Evolutionary conservation across 495 filamentous ascomycete genomes (phyloP).

Genomic region (Viridothelium virens): DNA sequence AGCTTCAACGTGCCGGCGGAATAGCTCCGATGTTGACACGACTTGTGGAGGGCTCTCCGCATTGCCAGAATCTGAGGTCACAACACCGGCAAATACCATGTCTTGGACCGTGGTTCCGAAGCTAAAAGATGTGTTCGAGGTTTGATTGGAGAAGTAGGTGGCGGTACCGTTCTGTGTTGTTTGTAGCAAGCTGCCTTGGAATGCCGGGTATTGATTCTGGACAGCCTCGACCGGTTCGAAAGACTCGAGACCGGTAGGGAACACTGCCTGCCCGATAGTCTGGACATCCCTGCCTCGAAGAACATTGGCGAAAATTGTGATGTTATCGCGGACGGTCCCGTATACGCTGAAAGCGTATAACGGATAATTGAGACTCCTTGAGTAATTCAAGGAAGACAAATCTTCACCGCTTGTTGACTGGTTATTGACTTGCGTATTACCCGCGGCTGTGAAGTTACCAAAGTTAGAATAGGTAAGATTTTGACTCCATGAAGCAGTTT

Average conservation of each 20-base stretch:
- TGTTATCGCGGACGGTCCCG: constrained; percentile 38
- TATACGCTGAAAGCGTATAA: constrained; percentile 51
- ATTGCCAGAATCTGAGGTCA: constrained; percentile 28
- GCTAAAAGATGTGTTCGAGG: constrained; percentile 40
- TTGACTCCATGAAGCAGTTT: constrained; percentile 54
- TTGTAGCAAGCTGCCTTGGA: constrained; percentile 40
- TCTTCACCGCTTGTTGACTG: constrained; percentile 56
- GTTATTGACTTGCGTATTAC: constrained; percentile 54
- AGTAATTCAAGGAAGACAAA: constrained; percentile 39
- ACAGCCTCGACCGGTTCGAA: constrained; percentile 19
- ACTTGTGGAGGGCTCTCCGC: constrained; percentile 15
- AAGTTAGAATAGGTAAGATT: constrained; percentile 43
- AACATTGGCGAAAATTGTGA: constrained; percentile 53
- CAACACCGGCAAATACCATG: constrained; percentile 40
- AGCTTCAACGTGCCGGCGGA: constrained; percentile 45
- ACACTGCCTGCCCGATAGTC: constrained; percentile 51
- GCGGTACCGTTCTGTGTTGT: constrained; percentile 53
- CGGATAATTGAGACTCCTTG: constrained; percentile 54
- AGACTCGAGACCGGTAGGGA: constrained; percentile 49
- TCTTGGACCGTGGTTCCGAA: constrained; percentile 49
- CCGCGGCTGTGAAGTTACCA: constrained; percentile 50
- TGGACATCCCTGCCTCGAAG: constrained; percentile 50
- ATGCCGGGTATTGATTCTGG: constrained; percentile 13
- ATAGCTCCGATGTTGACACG: constrained; percentile 29
- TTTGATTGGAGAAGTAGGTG: constrained; percentile 42